These are phyloP conservation scores for Paraleonurus japonicus DNA, from an alignment of 257 asterid genomes.

Conservation along the genomic window DNA sequence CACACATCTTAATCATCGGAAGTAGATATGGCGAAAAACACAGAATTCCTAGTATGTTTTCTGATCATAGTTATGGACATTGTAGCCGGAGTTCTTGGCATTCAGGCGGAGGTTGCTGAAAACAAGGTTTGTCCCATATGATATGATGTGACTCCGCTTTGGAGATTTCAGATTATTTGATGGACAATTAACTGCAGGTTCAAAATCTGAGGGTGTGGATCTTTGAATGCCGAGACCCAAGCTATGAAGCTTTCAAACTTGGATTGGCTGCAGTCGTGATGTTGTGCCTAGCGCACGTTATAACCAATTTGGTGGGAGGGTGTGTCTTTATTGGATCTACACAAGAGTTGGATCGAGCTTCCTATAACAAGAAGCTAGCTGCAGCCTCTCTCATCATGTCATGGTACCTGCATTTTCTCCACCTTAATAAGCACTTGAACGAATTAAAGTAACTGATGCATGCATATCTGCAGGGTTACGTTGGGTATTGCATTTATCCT, in stretches of 20 bases:
- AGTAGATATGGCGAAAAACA: conserved; percentile 37
- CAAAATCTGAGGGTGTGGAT: conserved; percentile 54
- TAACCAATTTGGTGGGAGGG: conserved; percentile 53
- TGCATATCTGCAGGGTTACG: conserved; percentile 45
- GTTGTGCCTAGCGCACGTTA: conserved; percentile 57
- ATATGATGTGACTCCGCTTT: background rate
- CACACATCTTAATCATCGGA: background rate
- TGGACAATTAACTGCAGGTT: conserved; percentile 34
- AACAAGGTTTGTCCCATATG: conserved; percentile 44
- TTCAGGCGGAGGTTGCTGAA: conserved; percentile 53
- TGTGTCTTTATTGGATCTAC: conserved; percentile 68
- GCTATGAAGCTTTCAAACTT: conserved; percentile 72
- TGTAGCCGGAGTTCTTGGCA: conserved; percentile 55
- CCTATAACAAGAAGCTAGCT: conserved; percentile 70
- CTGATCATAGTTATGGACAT: conserved; percentile 45
- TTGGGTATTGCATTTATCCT: conserved; percentile 50
- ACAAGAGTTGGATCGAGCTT: conserved; percentile 62
- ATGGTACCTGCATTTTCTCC: conserved; percentile 47
- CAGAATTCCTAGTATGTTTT: conserved; percentile 38
- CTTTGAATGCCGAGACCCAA: conserved; percentile 79
- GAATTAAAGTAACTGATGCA: too few relatives aligned
- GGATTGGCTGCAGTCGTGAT: conserved; percentile 71
- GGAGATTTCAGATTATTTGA: background rate
- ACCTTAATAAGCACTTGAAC: too few relatives aligned
- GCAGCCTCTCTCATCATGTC: conserved; percentile 64